These are phyloP conservation scores for Xylariaceae sp. DNA, from an alignment of 2,329 filamentous ascomycete species.

Conservation along the genomic window DNA sequence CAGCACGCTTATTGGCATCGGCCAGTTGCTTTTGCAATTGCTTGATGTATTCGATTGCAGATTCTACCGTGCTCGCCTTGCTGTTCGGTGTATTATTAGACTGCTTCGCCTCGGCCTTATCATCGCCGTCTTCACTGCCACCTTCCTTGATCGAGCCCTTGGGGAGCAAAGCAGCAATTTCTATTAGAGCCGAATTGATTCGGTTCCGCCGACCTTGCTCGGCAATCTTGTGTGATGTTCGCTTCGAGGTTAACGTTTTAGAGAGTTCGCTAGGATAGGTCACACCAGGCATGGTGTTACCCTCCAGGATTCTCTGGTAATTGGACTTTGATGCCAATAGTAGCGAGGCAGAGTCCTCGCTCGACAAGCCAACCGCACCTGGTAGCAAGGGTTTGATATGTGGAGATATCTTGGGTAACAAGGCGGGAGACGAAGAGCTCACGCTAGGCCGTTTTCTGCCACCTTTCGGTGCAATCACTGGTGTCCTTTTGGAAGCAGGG, in stretches of 20 bases:
- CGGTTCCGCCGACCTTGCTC: conserved; percentile 93
- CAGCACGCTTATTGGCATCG: conserved; percentile 58
- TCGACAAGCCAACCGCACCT: conserved; percentile 45
- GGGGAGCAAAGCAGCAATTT: conserved; percentile 85
- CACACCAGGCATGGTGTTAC: conserved; percentile 82
- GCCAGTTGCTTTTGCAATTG: conserved; percentile 68
- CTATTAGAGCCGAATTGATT: conserved; percentile 87
- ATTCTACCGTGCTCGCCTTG: conserved; percentile 96
- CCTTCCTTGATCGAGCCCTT: conserved; percentile 41
- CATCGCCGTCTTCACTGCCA: conserved; percentile 41
- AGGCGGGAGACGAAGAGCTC: conserved; percentile 72
- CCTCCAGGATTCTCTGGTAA: conserved; percentile 94
- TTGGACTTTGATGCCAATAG: conserved; percentile 92
- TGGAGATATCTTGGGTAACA: conserved; percentile 85
- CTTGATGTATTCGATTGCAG: conserved; percentile 93
- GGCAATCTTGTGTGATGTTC: conserved; percentile 95
- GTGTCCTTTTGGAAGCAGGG: conserved; percentile 46
- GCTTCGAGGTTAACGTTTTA: conserved; percentile 90
- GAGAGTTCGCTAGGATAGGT: conserved; percentile 87
- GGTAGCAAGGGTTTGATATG: conserved; percentile 89
- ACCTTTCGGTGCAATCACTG: conserved; percentile 50
- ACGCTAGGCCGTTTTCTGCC: conserved; percentile 67
- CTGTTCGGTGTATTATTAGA: conserved; percentile 62
- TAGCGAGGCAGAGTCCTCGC: conserved; percentile 59
- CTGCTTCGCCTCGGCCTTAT: conserved; percentile 38